These are phyloP conservation scores for Saccharomyces eubayanus DNA, from an alignment of 805 yeast species.

Conservation along the genomic window DNA sequence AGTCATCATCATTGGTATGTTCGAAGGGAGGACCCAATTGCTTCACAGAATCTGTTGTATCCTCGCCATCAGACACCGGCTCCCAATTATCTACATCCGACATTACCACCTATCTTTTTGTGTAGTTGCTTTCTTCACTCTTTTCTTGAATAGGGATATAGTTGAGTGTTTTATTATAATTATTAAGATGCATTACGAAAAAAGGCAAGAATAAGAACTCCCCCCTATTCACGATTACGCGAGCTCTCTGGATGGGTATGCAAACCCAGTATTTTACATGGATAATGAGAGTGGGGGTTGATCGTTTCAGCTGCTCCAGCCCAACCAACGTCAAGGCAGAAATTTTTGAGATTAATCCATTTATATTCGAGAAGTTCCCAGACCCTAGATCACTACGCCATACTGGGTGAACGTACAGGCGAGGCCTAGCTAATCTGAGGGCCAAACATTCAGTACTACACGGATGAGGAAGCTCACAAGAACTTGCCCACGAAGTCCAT, in stretches of 20 bases:
- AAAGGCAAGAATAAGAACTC: not conserved
- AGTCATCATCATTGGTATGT: not conserved
- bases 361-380: not conserved
- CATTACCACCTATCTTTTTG: not conserved
- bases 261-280: not conserved
- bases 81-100: conserved; percentile 18
- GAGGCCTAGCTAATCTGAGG: conserved; percentile 82
- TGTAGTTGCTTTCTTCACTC: not conserved
- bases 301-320: not conserved
- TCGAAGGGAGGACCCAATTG: not conserved
- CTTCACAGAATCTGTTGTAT: not conserved
- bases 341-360: not conserved
- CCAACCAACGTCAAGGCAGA: not conserved
- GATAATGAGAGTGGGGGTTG: not conserved
- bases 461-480: conserved; percentile 68
- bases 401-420: not conserved
- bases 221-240: not conserved
- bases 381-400: not conserved
- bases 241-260: not conserved
- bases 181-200: not conserved
- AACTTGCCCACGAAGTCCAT: conserved; percentile 66
- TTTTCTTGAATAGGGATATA: not conserved
- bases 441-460: conserved; percentile 73
- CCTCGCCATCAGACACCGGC: conserved; percentile 10
- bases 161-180: not conserved